Percentiles rank a stretch among this genome's conserved stretches.
Conservation (phyloP, 2,329 filamentous ascomycete genomes). For the Phaeosphaeria sp. region DNA sequence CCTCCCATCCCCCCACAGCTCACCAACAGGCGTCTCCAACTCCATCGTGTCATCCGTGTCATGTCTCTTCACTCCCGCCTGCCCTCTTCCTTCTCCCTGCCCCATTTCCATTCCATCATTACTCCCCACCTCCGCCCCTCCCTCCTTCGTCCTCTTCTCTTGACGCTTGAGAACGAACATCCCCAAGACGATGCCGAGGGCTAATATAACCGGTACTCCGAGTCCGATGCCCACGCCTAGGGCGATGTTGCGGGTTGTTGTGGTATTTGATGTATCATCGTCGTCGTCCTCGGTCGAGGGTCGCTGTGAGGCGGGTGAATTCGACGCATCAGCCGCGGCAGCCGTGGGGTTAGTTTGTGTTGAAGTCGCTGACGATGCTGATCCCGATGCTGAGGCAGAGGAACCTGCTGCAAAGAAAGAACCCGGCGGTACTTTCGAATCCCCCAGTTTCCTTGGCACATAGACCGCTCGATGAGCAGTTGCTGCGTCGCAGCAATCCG, state of each 20-base stretch:
- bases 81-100: not conserved
- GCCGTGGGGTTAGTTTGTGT: not conserved
- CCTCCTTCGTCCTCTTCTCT: not conserved
- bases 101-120: too few relatives aligned
- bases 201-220: not conserved
- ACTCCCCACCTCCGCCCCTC: not conserved
- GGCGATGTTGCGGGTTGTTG: conserved; percentile 2
- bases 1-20: not conserved
- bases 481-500: conserved; percentile 5
- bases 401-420: too few relatives aligned
- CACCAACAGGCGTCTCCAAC: not conserved
- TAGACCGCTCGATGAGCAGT: not conserved
- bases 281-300: not conserved
- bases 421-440: too few relatives aligned
- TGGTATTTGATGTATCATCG: too few relatives aligned
- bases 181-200: not conserved
- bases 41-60: not conserved
- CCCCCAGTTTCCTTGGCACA: conserved; percentile 3
- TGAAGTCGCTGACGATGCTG: not conserved
- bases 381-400: too few relatives aligned
- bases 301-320: not conserved
- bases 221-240: conserved; percentile 8
- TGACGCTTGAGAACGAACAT: not conserved
- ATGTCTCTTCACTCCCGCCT: not conserved
- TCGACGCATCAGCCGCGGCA: not conserved